A percentile compares a stretch with the other conserved stretches of the same genome.
Evolutionary conservation across 176 grass and related monocot species (phyloP).

Genomic region (Aegilops sharonensis): DNA sequence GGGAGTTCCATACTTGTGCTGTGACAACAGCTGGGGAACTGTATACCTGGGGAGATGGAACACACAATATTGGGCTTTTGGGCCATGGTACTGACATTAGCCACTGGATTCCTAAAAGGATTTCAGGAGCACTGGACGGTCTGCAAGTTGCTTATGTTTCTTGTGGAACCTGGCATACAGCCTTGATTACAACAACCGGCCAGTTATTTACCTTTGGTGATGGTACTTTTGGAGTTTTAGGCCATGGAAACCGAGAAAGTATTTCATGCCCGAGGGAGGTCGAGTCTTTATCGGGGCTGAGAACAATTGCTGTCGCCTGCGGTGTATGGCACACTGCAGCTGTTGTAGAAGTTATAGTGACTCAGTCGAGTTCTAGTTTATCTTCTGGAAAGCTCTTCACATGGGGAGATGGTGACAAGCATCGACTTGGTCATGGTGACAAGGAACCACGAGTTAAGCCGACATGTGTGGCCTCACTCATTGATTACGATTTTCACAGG

Average conservation of each 20-base stretch:
- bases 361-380: slow-evolving; percentile 63
- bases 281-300: slow-evolving; percentile 77
- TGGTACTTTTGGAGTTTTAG: slow-evolving; percentile 96
- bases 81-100: slow-evolving; percentile 78
- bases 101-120: slow-evolving; percentile 99
- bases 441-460: slow-evolving; percentile 88
- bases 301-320: slow-evolving; percentile 80
- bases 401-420: slow-evolving; percentile 98
- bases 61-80: slow-evolving; percentile 83
- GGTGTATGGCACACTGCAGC: slow-evolving; percentile 96
- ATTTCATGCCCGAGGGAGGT: slow-evolving; percentile 72
- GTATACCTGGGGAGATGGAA: slow-evolving; percentile 95
- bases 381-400: slow-evolving; percentile 93
- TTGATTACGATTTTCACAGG: slow-evolving; percentile 84
- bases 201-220: slow-evolving; percentile 94
- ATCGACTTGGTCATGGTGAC: slow-evolving; percentile 93
- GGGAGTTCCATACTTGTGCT: slow-evolving; percentile 95
- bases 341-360: slow-evolving; percentile 80
- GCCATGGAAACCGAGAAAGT: slow-evolving; percentile 75
- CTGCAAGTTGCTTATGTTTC: slow-evolving; percentile 72
- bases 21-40: slow-evolving; percentile 78
- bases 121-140: slow-evolving; percentile 75
- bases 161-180: slow-evolving; percentile 98
- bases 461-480: slow-evolving; percentile 93
- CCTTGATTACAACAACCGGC: slow-evolving; percentile 72